These are phyloP conservation scores for Ustilago bromivora DNA, from an alignment of 1,284 basidiomycete species.

Conservation along the genomic window DNA sequence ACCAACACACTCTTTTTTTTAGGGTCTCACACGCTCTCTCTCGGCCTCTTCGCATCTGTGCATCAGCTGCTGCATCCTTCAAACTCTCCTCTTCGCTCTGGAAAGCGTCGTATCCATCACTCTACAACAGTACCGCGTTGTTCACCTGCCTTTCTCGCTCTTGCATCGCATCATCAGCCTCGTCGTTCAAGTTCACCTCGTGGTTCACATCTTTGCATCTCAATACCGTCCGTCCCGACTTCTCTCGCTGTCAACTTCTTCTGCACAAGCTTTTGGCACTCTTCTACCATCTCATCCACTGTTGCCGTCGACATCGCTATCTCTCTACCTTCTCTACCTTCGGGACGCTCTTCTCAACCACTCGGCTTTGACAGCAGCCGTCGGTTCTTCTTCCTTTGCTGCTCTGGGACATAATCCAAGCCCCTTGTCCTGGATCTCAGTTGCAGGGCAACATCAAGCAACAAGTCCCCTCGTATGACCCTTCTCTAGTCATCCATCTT, in stretches of 20 bases:
- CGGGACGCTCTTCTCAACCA: background rate
- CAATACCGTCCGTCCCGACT: background rate
- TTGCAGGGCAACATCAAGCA: background rate
- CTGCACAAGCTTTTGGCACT: background rate
- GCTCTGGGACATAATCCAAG: background rate
- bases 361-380: conserved; percentile 1
- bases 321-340: background rate
- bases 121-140: conserved; percentile 7
- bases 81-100: background rate
- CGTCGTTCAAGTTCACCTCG: conserved; percentile 2
- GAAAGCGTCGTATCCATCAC: conserved; percentile 3
- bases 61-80: background rate
- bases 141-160: conserved; percentile 2
- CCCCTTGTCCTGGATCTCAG: background rate
- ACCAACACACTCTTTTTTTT: conserved; percentile 8
- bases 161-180: background rate
- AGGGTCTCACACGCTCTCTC: background rate
- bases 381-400: background rate
- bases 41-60: background rate
- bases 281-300: background rate
- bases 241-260: background rate
- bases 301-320: background rate
- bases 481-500: background rate
- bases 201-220: background rate
- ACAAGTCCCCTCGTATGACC: background rate